Evolutionary conservation across 73 alveolate genomes (phyloP), one percentile per base, ranked within the genome.

Genomic region (Durusdinium trenchii): DNA sequence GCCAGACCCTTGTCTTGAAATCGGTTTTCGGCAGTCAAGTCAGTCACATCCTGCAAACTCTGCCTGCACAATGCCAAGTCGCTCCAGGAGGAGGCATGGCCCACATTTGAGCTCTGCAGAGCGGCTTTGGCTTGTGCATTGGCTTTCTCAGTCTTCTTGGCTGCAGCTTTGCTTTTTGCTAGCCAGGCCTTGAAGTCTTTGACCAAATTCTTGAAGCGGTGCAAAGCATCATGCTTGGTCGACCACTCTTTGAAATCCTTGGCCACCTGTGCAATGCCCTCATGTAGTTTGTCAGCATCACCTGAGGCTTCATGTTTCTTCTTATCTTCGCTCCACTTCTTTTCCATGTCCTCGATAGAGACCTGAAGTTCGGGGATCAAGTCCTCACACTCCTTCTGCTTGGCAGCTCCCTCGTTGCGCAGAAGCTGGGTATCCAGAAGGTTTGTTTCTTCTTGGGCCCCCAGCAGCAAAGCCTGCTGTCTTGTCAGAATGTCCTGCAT

Each of bases 51-150:
- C 48, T 73, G 35, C 54, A 6, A 7, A n/a, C 54, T 51, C 84
- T 73, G 84, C 84, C 40, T 73, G 52, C 84, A 73, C 32, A 73
- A 30, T 36, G 84, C 26, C 84, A 38, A 32, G 51, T 73, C 84
- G 9, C 6, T n/a, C 84, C 84, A 73, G 51, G 84, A 73, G 51
- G 50, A 12, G 54, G 30, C 84, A 6, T 73, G 9, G 50, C 84
- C 84, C 6, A 23, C 20, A 12, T 73, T 23, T 3, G 42, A 6
- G 6, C 54, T 7, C 30, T 23, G 52, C 52, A 73, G 20, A n/a
- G 84, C 84, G 6, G 84, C 84, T 23, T 35, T 36, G 12, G 84
- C 84, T 36, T 73, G 84, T 36, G 84, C 52, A 3, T 6, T 30
- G 10, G 84, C 84, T 51, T 36, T 73, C 38, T 73, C 84, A 36